Base-by-base conservation (phyloP, 176 grass and related monocot genomes). In the Cymbopogon citratus region DNA sequence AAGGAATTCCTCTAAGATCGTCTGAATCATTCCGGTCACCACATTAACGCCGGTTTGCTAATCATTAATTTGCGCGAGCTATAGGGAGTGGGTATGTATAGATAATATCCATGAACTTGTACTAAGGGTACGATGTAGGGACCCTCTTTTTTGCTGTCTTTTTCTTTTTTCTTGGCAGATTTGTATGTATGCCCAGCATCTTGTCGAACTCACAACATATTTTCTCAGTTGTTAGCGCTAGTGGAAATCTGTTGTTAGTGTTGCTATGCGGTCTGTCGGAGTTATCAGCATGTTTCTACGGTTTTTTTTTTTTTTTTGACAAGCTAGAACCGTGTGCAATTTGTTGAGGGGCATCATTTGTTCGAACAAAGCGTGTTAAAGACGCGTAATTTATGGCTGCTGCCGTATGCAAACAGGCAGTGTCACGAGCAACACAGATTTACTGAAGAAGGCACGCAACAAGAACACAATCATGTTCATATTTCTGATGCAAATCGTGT, bases 1-100 rank as follows among this genome's bases (percentile, higher is more conserved):
- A 95, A 80, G 93, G 80, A 44, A 85, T 92, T 85, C 93, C 90
- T 81, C 83, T 92, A 36, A 81, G 85, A 66, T 82, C 66, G 18
- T 85, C 89, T 25, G 82, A 95, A 38, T 95, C 87, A 6, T 88
- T 90, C 67, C 73, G 80, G 28, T 83, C 77, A 54, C 69, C 81
- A 57, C 72, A 51, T 76, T 84, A 46, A 84, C 8, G 33, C 8
- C 1, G 24, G 5, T 76, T 68, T 11, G 45, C 33, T 75, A 48
- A 54, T 24, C 34, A 66, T 57, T 67, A 59, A 31, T 39, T n/a
- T 21, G 48, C 61, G 57, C 15, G 15, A 71, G 33, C 40, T 31
- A 2, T 31, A 2, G 43, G 62, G 60, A 24, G 24, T 24, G 23
- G 12, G 24, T 29, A 67, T 38, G 76, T 69, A 44, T 38, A 64